Percentiles rank a stretch among this genome's conserved stretches.
phyloP scores from a whole-genome alignment of 331 rosid genomes.

The Saraca asoca region DNA sequence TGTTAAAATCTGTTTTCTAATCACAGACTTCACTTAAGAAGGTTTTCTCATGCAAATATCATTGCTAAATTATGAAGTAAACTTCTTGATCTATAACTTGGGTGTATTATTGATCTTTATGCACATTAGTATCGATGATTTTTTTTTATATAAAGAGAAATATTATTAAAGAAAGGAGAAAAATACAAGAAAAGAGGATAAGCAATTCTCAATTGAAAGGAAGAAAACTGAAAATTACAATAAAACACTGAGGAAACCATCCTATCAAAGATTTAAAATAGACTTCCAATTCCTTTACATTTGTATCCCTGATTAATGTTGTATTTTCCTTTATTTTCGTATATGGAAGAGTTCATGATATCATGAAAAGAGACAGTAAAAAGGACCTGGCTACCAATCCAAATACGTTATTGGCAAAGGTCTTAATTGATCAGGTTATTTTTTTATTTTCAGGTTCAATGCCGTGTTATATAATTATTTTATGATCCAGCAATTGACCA shows the following conservation, averaged over 20 bases:
- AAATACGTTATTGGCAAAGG: constrained; percentile 62
- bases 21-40: constrained; percentile 9
- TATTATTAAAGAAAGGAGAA: too few species aligned
- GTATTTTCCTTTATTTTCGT: constrained; percentile 22
- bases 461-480: constrained; percentile 13
- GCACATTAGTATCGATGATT: too few species aligned
- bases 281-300: too few species aligned
- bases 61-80: not conserved
- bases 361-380: constrained; percentile 66
- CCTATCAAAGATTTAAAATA: too few species aligned
- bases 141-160: too few species aligned
- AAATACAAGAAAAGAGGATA: too few species aligned
- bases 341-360: constrained; percentile 70
- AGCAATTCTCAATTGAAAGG: too few species aligned
- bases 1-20: not conserved
- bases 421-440: constrained; percentile 67
- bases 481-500: not conserved
- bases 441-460: constrained; percentile 30
- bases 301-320: not conserved
- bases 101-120: constrained; percentile 17
- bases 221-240: too few species aligned
- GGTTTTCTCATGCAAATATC: not conserved
- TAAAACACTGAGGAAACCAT: too few species aligned
- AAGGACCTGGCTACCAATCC: constrained; percentile 63
- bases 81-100: constrained; percentile 8